A percentile compares a stretch with the other conserved stretches of the same genome.
These are phyloP conservation scores for Solanum tarapatanum DNA, from an alignment of 257 asterid species.

Conservation along the genomic window DNA sequence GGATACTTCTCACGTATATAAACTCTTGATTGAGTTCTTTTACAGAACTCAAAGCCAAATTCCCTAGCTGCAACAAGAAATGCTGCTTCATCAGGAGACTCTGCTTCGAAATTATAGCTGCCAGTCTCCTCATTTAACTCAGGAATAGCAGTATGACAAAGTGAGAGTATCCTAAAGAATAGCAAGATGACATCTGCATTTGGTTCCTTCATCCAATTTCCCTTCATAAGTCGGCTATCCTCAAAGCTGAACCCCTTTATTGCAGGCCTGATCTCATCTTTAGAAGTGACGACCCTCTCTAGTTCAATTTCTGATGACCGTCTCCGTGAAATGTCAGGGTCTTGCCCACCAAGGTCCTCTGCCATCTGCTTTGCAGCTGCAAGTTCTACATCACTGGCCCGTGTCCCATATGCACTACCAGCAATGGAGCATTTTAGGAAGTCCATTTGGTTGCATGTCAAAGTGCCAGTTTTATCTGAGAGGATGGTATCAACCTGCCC, in stretches of 20 bases:
- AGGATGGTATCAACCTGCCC: conserved; percentile 90
- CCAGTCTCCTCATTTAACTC: conserved; percentile 78
- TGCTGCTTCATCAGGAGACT: conserved; percentile 89
- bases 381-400: conserved; percentile 84
- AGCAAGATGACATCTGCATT: conserved; percentile 46
- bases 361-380: conserved; percentile 93
- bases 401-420: conserved; percentile 62
- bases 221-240: conserved; percentile 70
- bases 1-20: conserved; percentile 65
- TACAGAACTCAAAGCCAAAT: conserved; percentile 87
- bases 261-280: conserved; percentile 38
- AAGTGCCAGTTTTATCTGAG: conserved; percentile 92
- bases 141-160: conserved; percentile 93
- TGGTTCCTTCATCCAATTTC: conserved; percentile 76
- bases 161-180: conserved; percentile 67
- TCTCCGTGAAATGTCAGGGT: conserved; percentile 17
- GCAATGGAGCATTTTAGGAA: conserved; percentile 92
- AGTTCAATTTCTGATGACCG: conserved; percentile 55
- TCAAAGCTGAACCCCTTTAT: conserved; percentile 88
- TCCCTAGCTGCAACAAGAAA: conserved; percentile 94
- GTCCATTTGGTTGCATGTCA: conserved; percentile 98
- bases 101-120: conserved; percentile 63
- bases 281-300: conserved; percentile 53
- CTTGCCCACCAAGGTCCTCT: conserved; percentile 58
- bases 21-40: conserved; percentile 71